Base-by-base conservation (phyloP, 441 rosid genomes). In the Cnidoscolus chayamansa region DNA sequence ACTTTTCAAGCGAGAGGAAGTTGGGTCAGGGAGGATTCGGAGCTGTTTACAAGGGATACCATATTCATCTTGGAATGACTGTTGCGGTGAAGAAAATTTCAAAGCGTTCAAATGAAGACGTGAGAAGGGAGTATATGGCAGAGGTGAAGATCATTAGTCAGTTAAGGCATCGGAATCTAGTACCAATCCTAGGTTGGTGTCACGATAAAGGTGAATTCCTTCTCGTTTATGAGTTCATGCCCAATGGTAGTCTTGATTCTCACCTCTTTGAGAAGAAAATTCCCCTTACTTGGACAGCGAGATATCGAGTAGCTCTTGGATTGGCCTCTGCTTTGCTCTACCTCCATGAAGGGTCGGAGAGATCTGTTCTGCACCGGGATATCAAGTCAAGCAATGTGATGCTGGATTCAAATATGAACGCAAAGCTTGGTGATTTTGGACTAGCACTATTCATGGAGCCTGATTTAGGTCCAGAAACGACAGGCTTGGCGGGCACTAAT, bases 331-430 rank as follows among this genome's bases (percentile, higher is more conserved):
- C 82, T 0, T 8, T 89, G 72, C 78, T 76, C 13, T 87, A 89
- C 67, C 81, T 87, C 0, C 89, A 86, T 2, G 86, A 87, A 70
- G 89, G 84, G 61, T 83, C 84, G 81, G 86, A 89, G 65, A 86
- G 81, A 37, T 85, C 85, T 8, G 82, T 87, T 9, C 68, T 84
- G 32, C 89, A 86, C 17, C 60, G 90, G 17, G 88, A 88, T 56
- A 78, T 86, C 12, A 88, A 88, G 32, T 74, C 87, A 0, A 82
- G 89, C 65, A 88, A 88, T 1, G 59, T 86, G 16, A 76, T 85
- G 81, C 64, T 88, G 4, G 90, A 88, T 54, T 81, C 86, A 2
- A 76, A 64, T 31, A 85, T 85, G 59, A 84, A 79, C 25, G 88
- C 30, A 50, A 84, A 82, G 76, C 77, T 87, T 2, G 87, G 89